Evolutionary conservation across 1,284 basidiomycete genomes (phyloP), one percentile per base, ranked within the genome.

Genomic region (Athelia sp.): DNA sequence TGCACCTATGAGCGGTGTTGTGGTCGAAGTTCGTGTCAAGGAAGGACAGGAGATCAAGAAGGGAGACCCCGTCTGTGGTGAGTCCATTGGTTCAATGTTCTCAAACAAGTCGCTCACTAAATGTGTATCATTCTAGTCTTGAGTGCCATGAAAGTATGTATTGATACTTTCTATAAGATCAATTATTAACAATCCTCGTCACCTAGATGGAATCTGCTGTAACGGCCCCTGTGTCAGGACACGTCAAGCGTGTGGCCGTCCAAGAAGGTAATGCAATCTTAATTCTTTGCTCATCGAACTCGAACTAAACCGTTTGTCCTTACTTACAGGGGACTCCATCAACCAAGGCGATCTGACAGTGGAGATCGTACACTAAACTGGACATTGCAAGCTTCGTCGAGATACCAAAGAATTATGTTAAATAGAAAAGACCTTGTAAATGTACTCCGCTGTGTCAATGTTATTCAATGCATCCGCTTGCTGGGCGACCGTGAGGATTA

Each of bases 1-100:
- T 54, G 92, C 93, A 43, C 91, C 93, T 1, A 95, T 96, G 92
- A 92, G 93, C 51, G 96, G 96, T 74, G 96, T 99, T 46, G 93
- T 99, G 47, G 90, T 99, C 22, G 97, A 99, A 69, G 93, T 99
- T 47, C 81, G 96, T 58, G 95, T 97, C 54, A 93, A 97, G 74
- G 95, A 98, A 70, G 94, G 93, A 45, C 89, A 94, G 55, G 87
- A 94, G 64, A 93, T 99, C 71, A 97, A 91, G 85, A 96, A 93
- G 69, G 97, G 97, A 53, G 97, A 99, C 71, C 90, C 93, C 55
- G 72, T 94, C 54, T 90, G 87, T 70, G 83, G 86, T 87, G 65
- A 69, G 84, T 75, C 43, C 26, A 34, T 48, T 15, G 11, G 11
- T 40, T 48, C 40, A 10, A 31, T 24, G 21, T 46, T 1, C n/a